Percentiles rank a stretch among this genome's conserved stretches.
phyloP scores from a whole-genome alignment of 2,329 filamentous ascomycete species.

The Ciborinia camelliae region DNA sequence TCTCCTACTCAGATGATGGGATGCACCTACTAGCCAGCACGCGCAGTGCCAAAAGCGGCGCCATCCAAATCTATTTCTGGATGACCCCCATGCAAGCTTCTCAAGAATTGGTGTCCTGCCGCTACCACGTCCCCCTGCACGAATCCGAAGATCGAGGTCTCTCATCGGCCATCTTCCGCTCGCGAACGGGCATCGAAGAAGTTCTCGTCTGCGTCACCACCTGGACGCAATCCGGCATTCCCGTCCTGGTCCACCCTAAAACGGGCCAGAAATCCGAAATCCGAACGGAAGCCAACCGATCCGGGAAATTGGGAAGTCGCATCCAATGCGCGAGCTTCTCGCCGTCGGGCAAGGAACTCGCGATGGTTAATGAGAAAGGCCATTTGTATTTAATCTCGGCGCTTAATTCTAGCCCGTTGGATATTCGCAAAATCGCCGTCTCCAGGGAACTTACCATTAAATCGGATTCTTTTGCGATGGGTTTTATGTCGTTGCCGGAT shows the following conservation, averaged over 20 bases:
- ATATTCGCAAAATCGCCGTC: constrained; percentile 39
- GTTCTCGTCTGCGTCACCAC: constrained; percentile 42
- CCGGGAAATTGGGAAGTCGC: constrained; percentile 40
- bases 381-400: constrained; percentile 41
- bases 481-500: constrained; percentile 40
- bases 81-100: constrained; percentile 40
- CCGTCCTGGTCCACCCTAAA: constrained; percentile 41
- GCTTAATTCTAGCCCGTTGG: constrained; percentile 41
- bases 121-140: constrained; percentile 42
- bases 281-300: constrained; percentile 35
- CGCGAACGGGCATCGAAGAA: constrained; percentile 38
- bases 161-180: constrained; percentile 40
- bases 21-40: constrained; percentile 42
- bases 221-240: constrained; percentile 44
- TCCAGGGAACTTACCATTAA: constrained; percentile 41
- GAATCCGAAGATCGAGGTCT: constrained; percentile 44
- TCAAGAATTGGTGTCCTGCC: constrained; percentile 39
- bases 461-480: constrained; percentile 41
- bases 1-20: constrained; percentile 43
- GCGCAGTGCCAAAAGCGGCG: constrained; percentile 38
- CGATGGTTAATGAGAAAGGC: constrained; percentile 43
- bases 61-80: constrained; percentile 42
- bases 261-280: constrained; percentile 41
- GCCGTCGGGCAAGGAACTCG: constrained; percentile 40
- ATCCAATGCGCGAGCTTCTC: constrained; percentile 43